These are phyloP conservation scores for Toxicodendron radicans DNA, from an alignment of 345 rosid genomes.

Conservation along the genomic window DNA sequence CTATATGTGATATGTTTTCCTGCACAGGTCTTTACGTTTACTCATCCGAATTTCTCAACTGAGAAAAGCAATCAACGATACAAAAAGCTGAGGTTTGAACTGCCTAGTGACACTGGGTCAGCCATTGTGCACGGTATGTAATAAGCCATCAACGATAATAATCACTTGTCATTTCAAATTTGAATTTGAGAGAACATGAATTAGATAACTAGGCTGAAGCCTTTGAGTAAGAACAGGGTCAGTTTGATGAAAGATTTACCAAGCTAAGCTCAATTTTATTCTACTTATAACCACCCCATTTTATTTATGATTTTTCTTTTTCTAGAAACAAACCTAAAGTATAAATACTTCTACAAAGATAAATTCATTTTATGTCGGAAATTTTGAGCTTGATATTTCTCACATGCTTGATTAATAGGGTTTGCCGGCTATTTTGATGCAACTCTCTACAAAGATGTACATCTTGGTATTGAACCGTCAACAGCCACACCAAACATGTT, in stretches of 20 bases:
- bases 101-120: constrained; percentile 74
- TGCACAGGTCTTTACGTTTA: constrained; percentile 80
- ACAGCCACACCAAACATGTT: constrained; percentile 96
- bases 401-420: constrained; percentile 44
- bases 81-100: constrained; percentile 70
- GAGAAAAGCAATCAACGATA: constrained; percentile 70
- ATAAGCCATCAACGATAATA: neutral
- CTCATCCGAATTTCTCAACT: constrained; percentile 70
- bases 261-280: neutral
- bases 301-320: neutral
- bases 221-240: neutral
- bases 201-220: neutral
- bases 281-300: neutral
- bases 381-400: constrained; percentile 16
- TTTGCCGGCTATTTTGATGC: constrained; percentile 97
- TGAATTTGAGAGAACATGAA: neutral
- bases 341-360: neutral
- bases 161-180: constrained; percentile 5
- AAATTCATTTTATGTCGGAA: constrained; percentile 9
- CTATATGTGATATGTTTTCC: constrained; percentile 20
- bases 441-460: constrained; percentile 84
- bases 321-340: neutral
- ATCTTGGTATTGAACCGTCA: constrained; percentile 94
- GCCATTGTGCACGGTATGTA: constrained; percentile 84
- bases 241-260: neutral